Conservation (phyloP, 2,329 filamentous ascomycete genomes). For the Arachnomyces sp. region DNA sequence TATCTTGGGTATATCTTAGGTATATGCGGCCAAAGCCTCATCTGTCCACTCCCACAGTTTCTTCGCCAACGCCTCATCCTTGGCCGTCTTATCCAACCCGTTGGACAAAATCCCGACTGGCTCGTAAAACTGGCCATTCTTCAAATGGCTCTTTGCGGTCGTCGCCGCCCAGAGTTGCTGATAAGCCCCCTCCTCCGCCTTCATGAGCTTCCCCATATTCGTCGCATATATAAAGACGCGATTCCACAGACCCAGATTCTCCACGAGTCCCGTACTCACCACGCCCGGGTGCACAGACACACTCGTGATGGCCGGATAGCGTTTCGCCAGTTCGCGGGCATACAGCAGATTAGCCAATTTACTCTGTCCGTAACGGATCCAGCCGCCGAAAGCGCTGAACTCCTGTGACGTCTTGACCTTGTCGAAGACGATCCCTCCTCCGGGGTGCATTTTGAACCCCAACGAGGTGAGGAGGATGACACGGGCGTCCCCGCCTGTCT, state of each 20-base stretch:
- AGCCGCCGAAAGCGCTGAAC: slow-evolving; percentile 13
- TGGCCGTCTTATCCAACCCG: slow-evolving; percentile 13
- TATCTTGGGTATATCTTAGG: too few relatives aligned
- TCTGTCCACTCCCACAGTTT: slow-evolving; percentile 33
- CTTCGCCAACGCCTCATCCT: slow-evolving; percentile 21
- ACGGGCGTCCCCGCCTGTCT: slow-evolving; percentile 34
- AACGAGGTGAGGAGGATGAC: slow-evolving; percentile 34
- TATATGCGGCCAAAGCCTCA: slow-evolving; percentile 9
- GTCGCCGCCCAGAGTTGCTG: slow-evolving; percentile 6
- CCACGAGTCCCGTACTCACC: slow-evolving; percentile 35
- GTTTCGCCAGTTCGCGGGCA: slow-evolving; percentile 32
- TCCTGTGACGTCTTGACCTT: slow-evolving; percentile 23
- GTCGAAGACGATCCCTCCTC: slow-evolving; percentile 27
- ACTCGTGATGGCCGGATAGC: slow-evolving; percentile 38
- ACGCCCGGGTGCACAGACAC: slow-evolving; percentile 43
- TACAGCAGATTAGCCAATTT: slow-evolving; percentile 46
- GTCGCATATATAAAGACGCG: slow-evolving; percentile 5
- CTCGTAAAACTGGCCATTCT: slow-evolving; percentile 37
- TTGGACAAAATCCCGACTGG: slow-evolving; percentile 26
- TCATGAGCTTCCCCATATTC: neutral
- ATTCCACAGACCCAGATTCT: neutral
- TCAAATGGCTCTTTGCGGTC: slow-evolving; percentile 20
- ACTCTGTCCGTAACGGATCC: slow-evolving; percentile 39
- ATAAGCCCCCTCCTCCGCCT: neutral
- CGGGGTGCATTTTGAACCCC: neutral